Evolutionary conservation across 192 early-diverging fungal genomes (phyloP), one percentile per base, ranked within the genome.

Genomic region (Geosiphon pyriformis): DNA sequence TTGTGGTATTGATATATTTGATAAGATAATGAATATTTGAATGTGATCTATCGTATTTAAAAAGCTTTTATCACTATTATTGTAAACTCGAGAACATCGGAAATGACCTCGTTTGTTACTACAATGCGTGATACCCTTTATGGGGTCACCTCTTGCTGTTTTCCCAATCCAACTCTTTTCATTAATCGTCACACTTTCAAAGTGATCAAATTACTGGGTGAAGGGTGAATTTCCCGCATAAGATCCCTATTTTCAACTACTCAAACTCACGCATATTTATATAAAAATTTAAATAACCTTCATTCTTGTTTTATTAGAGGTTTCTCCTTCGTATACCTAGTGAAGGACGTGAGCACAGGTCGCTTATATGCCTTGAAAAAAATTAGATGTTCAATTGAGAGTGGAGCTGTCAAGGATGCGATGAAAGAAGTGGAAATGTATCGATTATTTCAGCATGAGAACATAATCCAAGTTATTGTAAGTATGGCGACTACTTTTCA

Each of bases 401-500:
- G 78, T 4, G 85, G 84, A 46, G 76, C 80, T 11, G 79, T 81
- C 4, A 78, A 78, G n/a, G 71, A 75, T 68, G 87, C 89, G 0
- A 75, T 83, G 71, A 81, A 81, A 22, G 89, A 91, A 60, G 82
- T 86, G 22, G 83, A 85, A 17, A 88, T 85, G 68, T 88, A 88
- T 70, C 67, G 74, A 18, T 77, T 78, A 52, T 88, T 89, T 70
- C 73, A 73, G 23, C 85, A 89, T 60, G 65, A 75, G 18, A 88
- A 88, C 32, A 83, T 91, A 27, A 83, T 89, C 53, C 77, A 78
- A 65, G 74, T 85, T 29, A 58, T 82, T 64, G 83, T 81, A 82
- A 60, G 80, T 59, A 4, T 25, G 15, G 2, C 53, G 48, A 52
- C 2, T 22, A 20, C 2, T 2, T 53, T 26, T 56, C 47, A 46